phyloP scores from a whole-genome alignment of 345 rosid species.

The Bruguiera sexangula region DNA sequence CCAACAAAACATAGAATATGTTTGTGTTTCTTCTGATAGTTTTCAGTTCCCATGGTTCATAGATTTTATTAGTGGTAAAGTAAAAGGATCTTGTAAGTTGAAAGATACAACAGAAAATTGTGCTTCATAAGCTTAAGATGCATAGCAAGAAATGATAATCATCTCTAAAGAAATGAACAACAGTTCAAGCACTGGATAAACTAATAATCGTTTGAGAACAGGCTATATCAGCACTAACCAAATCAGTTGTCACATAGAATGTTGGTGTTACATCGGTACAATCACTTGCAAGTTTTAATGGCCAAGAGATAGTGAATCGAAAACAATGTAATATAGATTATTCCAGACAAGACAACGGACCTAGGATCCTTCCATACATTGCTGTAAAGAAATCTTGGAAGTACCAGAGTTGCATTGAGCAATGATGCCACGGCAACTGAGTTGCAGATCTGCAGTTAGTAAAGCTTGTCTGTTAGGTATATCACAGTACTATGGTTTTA shows the following conservation, averaged over 20 bases:
- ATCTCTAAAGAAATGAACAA: too few relatives aligned
- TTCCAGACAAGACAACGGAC: slow-evolving; percentile 35
- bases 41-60: too few relatives aligned
- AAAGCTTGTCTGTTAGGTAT: slow-evolving; percentile 8
- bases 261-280: too few relatives aligned
- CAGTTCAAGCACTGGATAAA: too few relatives aligned
- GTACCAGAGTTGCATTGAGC: slow-evolving; percentile 71
- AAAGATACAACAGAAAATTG: neutral
- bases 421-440: slow-evolving; percentile 75
- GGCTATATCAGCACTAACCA: too few relatives aligned
- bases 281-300: neutral
- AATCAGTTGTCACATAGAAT: too few relatives aligned
- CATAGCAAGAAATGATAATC: neutral
- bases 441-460: slow-evolving; percentile 63
- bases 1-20: slow-evolving; percentile 11
- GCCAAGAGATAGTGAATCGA: neutral
- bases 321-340: neutral
- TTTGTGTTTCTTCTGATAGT: slow-evolving; percentile 4
- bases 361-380: slow-evolving; percentile 99
- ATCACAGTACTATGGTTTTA: neutral
- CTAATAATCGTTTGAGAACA: too few relatives aligned
- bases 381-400: slow-evolving; percentile 90
- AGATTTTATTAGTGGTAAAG: too few relatives aligned
- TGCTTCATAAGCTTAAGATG: neutral
- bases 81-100: too few relatives aligned